A percentile compares a stretch with the other conserved stretches of the same genome.
These are phyloP conservation scores for Scleromitrula shiraiana DNA, from an alignment of 2,329 filamentous ascomycete species.

Conservation along the genomic window DNA sequence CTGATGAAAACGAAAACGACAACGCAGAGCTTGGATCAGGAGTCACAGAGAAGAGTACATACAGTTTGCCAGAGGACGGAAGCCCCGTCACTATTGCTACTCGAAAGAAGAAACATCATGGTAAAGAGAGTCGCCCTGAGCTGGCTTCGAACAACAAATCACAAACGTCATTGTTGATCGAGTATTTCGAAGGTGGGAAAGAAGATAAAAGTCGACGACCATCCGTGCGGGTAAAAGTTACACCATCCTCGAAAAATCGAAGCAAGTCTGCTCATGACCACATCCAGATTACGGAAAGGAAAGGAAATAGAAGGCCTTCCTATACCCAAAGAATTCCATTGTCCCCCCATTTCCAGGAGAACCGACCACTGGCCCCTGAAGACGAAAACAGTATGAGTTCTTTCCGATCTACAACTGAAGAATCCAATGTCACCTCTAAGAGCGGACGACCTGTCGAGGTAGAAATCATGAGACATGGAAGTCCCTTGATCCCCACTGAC, in stretches of 20 bases:
- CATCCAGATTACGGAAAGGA: slow-evolving; percentile 79
- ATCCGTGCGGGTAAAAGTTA: slow-evolving; percentile 65
- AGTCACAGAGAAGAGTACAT: slow-evolving; percentile 60
- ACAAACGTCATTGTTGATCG: slow-evolving; percentile 66
- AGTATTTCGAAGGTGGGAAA: slow-evolving; percentile 66
- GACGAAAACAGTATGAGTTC: slow-evolving; percentile 64
- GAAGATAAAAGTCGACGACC: slow-evolving; percentile 48
- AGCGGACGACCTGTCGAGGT: slow-evolving; percentile 72
- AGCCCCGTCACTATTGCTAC: slow-evolving; percentile 90
- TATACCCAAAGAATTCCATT: slow-evolving; percentile 62
- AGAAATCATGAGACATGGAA: slow-evolving; percentile 68
- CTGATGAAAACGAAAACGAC: slow-evolving; percentile 49
- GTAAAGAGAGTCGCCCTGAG: slow-evolving; percentile 40
- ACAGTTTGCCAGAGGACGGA: slow-evolving; percentile 77
- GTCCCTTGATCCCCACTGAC: slow-evolving; percentile 53
- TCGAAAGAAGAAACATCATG: slow-evolving; percentile 48
- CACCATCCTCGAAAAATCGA: slow-evolving; percentile 48
- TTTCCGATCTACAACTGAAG: slow-evolving; percentile 70
- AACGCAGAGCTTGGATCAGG: slow-evolving; percentile 54
- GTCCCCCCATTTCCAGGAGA: slow-evolving; percentile 35
- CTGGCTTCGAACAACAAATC: slow-evolving; percentile 48
- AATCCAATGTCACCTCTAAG: slow-evolving; percentile 63
- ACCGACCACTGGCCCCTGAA: slow-evolving; percentile 39
- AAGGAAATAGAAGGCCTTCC: slow-evolving; percentile 62
- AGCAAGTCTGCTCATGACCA: slow-evolving; percentile 53